Evolutionary conservation across 495 filamentous ascomycete species (phyloP).

Genomic region (Neurospora terricola): DNA sequence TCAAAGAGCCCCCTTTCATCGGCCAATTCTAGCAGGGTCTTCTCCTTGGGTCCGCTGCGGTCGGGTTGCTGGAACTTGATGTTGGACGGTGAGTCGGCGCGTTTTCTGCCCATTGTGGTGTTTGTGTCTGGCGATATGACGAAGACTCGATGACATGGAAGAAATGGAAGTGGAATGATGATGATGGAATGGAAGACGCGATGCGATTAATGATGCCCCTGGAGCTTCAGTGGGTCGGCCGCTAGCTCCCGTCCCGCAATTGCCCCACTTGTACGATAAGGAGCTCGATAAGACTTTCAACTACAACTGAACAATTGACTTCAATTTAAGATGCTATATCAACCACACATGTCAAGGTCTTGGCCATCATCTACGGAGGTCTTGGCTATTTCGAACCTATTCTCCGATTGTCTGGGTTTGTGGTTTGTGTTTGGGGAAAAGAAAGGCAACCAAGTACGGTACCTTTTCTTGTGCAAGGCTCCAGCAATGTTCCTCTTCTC

Average conservation of each 20-base stretch:
- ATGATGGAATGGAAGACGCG: neutral
- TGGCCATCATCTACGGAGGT: neutral
- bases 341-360: neutral
- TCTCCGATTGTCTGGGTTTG: neutral
- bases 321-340: neutral
- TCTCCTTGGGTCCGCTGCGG: conserved; percentile 39
- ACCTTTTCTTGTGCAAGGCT: neutral
- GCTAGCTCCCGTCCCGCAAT: neutral
- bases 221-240: neutral
- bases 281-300: neutral
- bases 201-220: neutral
- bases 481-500: neutral
- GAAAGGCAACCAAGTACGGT: neutral
- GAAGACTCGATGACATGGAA: neutral
- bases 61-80: conserved; percentile 53
- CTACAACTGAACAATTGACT: neutral
- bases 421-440: too few species aligned
- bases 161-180: neutral
- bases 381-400: neutral
- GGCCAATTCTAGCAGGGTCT: conserved; percentile 56
- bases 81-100: conserved; percentile 36
- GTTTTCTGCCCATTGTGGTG: conserved; percentile 32
- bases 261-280: neutral
- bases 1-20: conserved; percentile 46
- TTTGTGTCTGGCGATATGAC: neutral